Base-by-base conservation (phyloP, 352 stramenopile species). In the Globisporangium splendens region DNA sequence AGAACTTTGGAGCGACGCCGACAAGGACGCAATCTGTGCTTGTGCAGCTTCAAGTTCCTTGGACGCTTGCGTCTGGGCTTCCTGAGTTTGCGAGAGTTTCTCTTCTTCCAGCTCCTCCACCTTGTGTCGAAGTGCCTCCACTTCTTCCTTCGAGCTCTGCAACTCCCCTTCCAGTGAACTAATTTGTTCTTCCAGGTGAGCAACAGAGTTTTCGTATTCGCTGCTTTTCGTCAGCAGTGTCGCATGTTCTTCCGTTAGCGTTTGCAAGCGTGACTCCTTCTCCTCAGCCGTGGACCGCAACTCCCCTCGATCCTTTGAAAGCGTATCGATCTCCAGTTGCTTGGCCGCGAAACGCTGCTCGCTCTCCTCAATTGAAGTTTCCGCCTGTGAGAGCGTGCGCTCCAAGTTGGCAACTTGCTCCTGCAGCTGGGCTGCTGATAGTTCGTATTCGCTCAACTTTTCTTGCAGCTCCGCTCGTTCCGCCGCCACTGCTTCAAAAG, bases 1-100 rank as follows among this genome's bases (percentile, higher is more conserved):
- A 5, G 59, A 41, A 8, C 20, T 57, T 18, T 24, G 33, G 6
- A 47, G 61, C 1, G 56, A 56, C 13, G 65, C 56, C 0, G 41
- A 62, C 20, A 80, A 65, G 12, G 59, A 61, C 2, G 41, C 48
- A 8, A 78, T 38, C 18, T 71, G 62, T 21, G 63, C 31, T 20
- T 73, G 66, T 4, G 75, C 49, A 20, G 38, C 20, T 11, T 63
- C 57, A 0, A 73, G 60, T 10, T 69, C 56, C 13, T 64, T 54
- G 2, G 61, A 50, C 38, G 61, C 28, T 28, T 57, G 35, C 49
- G 53, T 13, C 8, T 41, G 44, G 17, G 7, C 46, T 10, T 67
- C 38, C 17, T 76, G 60, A 13, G 43, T 59, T 41, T 75, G 54
- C 13, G 69, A 62, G 0, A 12, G 20, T 17, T 53, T 52, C 31